Evolutionary conservation across 345 rosid genomes (phyloP).

Genomic region (Populus nigra): DNA sequence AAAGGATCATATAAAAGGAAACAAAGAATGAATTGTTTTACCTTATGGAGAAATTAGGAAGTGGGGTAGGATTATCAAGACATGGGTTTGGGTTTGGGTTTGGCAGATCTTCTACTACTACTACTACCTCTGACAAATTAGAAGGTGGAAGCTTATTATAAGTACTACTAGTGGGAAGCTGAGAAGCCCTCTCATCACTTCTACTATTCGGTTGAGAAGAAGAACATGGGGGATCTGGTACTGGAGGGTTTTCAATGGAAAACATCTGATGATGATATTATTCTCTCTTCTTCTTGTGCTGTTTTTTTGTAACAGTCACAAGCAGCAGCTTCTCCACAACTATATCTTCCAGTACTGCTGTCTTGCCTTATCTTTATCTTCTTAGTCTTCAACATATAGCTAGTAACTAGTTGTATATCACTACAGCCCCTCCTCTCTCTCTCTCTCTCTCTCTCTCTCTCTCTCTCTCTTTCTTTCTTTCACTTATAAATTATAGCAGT

Average conservation of each 20-base stretch:
- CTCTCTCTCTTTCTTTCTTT: conserved; percentile 5
- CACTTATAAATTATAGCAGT: neutral
- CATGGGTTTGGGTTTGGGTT: conserved; percentile 7
- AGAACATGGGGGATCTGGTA: conserved; percentile 64
- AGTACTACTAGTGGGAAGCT: conserved; percentile 17
- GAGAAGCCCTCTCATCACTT: conserved; percentile 42
- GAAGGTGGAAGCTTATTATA: neutral
- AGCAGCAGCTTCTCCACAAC: conserved; percentile 35
- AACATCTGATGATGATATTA: conserved; percentile 86
- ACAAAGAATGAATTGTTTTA: conserved; percentile 19
- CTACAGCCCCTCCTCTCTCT: conserved; percentile 11
- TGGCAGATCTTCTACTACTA: conserved; percentile 45
- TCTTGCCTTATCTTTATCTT: conserved; percentile 40
- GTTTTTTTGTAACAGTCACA: conserved; percentile 62
- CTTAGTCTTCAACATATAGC: conserved; percentile 65
- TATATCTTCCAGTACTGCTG: conserved; percentile 20
- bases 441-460: conserved; percentile 2
- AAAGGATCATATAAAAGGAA: neutral
- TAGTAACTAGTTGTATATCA: neutral
- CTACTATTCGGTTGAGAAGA: conserved; percentile 29
- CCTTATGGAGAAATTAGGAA: conserved; percentile 82
- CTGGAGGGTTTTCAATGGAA: conserved; percentile 63
- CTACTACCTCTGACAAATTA: conserved; percentile 26
- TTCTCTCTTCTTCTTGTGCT: conserved; percentile 62
- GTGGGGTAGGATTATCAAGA: conserved; percentile 30